phyloP scores from a whole-genome alignment of 495 filamentous ascomycete genomes.

The Penicillium simplicissimum region DNA sequence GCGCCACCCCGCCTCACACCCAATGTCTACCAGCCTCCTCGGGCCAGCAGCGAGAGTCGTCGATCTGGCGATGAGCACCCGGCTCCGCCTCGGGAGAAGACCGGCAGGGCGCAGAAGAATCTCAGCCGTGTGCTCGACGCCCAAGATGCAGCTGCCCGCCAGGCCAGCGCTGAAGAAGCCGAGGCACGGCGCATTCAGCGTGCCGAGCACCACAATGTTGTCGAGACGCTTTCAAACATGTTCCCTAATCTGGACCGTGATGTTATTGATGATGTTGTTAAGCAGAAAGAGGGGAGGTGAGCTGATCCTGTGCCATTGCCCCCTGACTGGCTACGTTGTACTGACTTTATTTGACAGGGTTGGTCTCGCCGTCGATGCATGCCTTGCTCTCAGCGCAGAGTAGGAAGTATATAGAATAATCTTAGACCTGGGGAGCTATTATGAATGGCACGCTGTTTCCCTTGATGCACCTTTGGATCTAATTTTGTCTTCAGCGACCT shows the following conservation, averaged over 20 bases:
- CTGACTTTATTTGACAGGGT: conserved; percentile 55
- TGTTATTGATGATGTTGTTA: conserved; percentile 90
- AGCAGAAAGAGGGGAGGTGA: conserved; percentile 87
- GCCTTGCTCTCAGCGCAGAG: conserved; percentile 70
- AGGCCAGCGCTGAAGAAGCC: conserved; percentile 89
- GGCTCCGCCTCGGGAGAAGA: conserved; percentile 1
- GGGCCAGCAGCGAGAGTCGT: conserved; percentile 44
- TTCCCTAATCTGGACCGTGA: conserved; percentile 90
- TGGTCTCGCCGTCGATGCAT: conserved; percentile 87
- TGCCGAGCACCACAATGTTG: conserved; percentile 84
- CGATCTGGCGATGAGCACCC: conserved; percentile 47
- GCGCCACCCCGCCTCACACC: conserved; percentile 61
- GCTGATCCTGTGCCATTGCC: conserved; percentile 22
- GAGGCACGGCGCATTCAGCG: conserved; percentile 83
- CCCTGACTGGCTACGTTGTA: neutral
- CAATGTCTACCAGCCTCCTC: conserved; percentile 53
- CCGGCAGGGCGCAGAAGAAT: conserved; percentile 32
- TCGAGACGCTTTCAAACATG: conserved; percentile 90
- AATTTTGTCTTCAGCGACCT: neutral
- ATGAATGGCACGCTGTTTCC: conserved; percentile 8
- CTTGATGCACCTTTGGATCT: neutral
- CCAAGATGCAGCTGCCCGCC: conserved; percentile 89
- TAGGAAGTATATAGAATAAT: conserved; percentile 36
- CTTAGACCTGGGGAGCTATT: neutral
- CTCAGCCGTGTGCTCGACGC: conserved; percentile 46